Conservation (phyloP, 2,329 filamentous ascomycete species). For the Bipolaris oryzae region DNA sequence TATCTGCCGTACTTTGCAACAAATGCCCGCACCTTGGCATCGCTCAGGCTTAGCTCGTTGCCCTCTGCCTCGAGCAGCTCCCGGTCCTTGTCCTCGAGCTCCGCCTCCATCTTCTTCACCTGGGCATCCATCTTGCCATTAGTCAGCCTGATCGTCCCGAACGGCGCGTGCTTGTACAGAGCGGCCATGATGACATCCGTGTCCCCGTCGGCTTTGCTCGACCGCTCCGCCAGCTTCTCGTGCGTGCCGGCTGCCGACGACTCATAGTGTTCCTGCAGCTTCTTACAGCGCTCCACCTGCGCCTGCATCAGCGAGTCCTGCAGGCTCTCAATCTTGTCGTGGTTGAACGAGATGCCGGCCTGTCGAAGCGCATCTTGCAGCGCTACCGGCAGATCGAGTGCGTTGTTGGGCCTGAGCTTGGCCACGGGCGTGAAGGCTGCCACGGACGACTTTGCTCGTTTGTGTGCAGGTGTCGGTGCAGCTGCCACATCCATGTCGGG, state of each 20-base stretch:
- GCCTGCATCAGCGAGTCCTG: constrained; percentile 37
- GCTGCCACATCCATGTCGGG: constrained; percentile 21
- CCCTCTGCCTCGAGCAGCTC: constrained; percentile 47
- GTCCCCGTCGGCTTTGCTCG: constrained; percentile 47
- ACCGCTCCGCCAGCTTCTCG: constrained; percentile 43
- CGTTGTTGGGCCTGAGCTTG: constrained; percentile 35
- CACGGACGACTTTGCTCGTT: constrained; percentile 33
- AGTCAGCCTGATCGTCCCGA: constrained; percentile 34
- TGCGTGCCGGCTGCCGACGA: constrained; percentile 42
- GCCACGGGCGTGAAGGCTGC: constrained; percentile 38
- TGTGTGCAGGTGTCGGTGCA: constrained; percentile 22
- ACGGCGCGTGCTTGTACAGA: constrained; percentile 48
- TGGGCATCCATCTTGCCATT: constrained; percentile 35
- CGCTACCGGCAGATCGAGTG: constrained; percentile 39
- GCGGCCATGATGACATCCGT: constrained; percentile 45
- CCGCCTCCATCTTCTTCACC: constrained; percentile 45
- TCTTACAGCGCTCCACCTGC: constrained; percentile 41
- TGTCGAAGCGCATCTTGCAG: constrained; percentile 45
- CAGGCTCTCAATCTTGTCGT: constrained; percentile 35
- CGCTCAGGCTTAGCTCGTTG: constrained; percentile 38
- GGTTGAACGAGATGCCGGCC: constrained; percentile 38
- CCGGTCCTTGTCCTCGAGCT: constrained; percentile 47
- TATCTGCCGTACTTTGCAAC: constrained; percentile 41
- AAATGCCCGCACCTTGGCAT: constrained; percentile 40
- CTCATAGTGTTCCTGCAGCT: constrained; percentile 43